Percentiles rank a stretch among this genome's conserved stretches.
Evolutionary conservation across 306 rosid genomes (phyloP).

Genomic region (Nissolia schottii): DNA sequence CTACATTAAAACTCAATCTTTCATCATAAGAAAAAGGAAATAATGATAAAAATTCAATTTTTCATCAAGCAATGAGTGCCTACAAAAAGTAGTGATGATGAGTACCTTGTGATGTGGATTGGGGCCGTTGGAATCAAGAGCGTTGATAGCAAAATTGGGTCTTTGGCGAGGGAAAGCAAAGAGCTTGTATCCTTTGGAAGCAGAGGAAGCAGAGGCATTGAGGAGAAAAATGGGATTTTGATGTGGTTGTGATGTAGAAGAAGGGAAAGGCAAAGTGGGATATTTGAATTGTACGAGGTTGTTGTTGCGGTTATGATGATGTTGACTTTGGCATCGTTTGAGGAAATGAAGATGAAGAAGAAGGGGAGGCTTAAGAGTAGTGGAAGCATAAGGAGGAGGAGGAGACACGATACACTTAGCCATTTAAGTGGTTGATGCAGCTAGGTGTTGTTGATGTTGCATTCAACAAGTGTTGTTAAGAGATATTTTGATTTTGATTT

Average conservation of each 20-base stretch:
- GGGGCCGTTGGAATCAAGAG: constrained; percentile 52
- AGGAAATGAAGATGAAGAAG: constrained; percentile 7
- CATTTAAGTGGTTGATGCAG: neutral
- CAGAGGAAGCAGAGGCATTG: neutral
- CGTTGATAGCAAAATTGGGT: constrained; percentile 19
- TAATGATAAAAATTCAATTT: neutral
- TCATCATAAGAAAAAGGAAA: neutral
- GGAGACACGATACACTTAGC: neutral
- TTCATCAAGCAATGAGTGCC: neutral
- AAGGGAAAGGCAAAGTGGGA: neutral
- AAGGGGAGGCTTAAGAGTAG: neutral
- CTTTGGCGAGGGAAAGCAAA: constrained; percentile 23
- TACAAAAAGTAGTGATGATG: neutral
- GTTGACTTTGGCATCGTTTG: neutral
- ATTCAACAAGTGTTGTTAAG: neutral
- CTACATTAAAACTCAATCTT: neutral
- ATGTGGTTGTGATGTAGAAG: neutral
- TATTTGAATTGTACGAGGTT: neutral
- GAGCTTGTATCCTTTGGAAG: neutral
- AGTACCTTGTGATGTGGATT: constrained; percentile 52
- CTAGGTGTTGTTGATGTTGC: neutral
- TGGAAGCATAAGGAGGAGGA: neutral
- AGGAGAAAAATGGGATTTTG: constrained; percentile 15
- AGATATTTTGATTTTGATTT: too few species aligned
- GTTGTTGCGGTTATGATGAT: neutral